A percentile compares a stretch with the other conserved stretches of the same genome.
Conservation (phyloP, 208 protist species). For the Leptomonas seymouri region DNA sequence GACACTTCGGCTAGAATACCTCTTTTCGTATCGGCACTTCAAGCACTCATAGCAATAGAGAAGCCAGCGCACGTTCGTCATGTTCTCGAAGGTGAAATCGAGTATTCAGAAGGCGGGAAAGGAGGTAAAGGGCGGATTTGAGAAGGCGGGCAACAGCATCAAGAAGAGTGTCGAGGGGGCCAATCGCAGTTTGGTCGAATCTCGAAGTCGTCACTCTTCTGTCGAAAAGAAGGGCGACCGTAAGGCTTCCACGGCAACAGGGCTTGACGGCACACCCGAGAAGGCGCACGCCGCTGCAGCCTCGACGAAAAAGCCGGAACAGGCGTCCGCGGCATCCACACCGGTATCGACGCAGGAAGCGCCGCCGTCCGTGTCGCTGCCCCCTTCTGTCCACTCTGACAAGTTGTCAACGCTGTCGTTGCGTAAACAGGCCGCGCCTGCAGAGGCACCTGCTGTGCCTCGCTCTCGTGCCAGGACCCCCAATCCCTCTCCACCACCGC, state of each 20-base stretch:
- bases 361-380: background rate
- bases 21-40: background rate
- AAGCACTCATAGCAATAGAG: background rate
- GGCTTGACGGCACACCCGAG: constrained; percentile 5
- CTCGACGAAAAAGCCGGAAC: constrained; percentile 6
- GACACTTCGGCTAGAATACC: too few relatives aligned
- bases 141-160: constrained; percentile 22
- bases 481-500: background rate
- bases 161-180: constrained; percentile 9
- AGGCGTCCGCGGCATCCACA: background rate
- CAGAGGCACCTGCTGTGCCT: background rate
- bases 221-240: constrained; percentile 1
- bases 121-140: constrained; percentile 17
- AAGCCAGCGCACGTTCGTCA: background rate
- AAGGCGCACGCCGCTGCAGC: constrained; percentile 3
- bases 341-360: background rate
- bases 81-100: constrained; percentile 24
- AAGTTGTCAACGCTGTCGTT: constrained; percentile 4
- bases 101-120: constrained; percentile 28
- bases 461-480: constrained; percentile 5
- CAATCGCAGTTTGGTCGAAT: background rate
- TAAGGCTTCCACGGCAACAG: background rate
- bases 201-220: constrained; percentile 6
- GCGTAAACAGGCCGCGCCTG: background rate
- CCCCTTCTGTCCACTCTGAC: constrained; percentile 16